Percentiles rank a stretch among this genome's conserved stretches.
These are phyloP conservation scores for Quillaja saponaria DNA, from an alignment of 306 rosid genomes.

Conservation along the genomic window DNA sequence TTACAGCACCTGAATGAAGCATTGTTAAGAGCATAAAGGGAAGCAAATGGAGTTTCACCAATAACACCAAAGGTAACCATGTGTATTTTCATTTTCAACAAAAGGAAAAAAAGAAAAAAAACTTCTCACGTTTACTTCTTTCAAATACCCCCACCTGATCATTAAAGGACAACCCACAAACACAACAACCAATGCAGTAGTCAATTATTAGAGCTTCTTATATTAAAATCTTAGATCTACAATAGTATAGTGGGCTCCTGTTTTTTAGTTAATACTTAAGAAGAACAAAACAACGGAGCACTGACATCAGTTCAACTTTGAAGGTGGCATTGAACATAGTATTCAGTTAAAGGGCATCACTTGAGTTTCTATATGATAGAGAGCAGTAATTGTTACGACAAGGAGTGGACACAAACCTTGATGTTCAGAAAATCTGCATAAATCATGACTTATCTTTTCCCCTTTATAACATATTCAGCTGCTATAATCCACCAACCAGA, in stretches of 20 bases:
- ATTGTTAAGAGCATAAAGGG: conserved; percentile 29
- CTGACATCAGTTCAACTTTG: conserved; percentile 11
- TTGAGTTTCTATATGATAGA: conserved; percentile 12
- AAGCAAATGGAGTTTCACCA: conserved; percentile 27
- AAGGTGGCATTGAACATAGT: conserved; percentile 9
- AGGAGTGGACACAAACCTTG: conserved; percentile 18
- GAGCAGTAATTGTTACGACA: not conserved
- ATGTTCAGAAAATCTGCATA: not conserved
- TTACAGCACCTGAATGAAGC: conserved; percentile 84
- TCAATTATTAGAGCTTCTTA: not conserved
- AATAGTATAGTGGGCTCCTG: conserved; percentile 13
- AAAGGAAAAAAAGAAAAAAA: conserved; percentile 31
- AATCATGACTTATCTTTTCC: no score
- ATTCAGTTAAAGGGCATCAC: conserved; percentile 18
- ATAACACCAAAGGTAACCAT: conserved; percentile 11
- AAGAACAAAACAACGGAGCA: conserved; percentile 7
- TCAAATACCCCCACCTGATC: not conserved
- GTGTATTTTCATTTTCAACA: not conserved
- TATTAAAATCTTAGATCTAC: conserved; percentile 11
- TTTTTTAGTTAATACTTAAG: conserved; percentile 6
- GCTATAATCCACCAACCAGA: conserved; percentile 8
- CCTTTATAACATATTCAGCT: not conserved
- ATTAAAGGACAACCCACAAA: no score
- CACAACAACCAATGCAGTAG: no score
- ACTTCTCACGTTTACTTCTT: not conserved